These are phyloP conservation scores for Microbotryomycetes sp. DNA, from an alignment of 1,284 basidiomycete species.

Conservation along the genomic window DNA sequence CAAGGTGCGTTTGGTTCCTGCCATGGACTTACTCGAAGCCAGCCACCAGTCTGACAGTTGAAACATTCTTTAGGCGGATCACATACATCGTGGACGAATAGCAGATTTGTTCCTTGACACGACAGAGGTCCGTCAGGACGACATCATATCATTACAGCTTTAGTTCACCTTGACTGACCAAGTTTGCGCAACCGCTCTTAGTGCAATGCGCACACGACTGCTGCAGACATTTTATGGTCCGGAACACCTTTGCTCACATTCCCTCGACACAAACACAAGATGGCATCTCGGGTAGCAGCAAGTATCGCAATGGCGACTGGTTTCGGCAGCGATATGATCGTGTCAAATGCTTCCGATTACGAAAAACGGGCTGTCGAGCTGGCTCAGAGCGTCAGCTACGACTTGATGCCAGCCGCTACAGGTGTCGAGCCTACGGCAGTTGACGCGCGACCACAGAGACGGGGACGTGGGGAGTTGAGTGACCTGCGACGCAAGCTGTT, in stretches of 20 bases:
- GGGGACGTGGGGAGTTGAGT: constrained; percentile 44
- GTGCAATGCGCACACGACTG: constrained; percentile 60
- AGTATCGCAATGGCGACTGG: constrained; percentile 56
- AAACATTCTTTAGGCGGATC: constrained; percentile 48
- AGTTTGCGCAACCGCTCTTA: constrained; percentile 26
- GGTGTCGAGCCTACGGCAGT: constrained; percentile 32
- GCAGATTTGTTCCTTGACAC: constrained; percentile 60
- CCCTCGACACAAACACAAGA: constrained; percentile 54
- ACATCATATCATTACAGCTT: background rate
- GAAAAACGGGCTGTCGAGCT: constrained; percentile 53
- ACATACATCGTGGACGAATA: constrained; percentile 53
- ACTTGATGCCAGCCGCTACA: constrained; percentile 31
- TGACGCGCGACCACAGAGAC: constrained; percentile 9
- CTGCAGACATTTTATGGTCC: constrained; percentile 57
- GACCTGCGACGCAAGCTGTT: constrained; percentile 50
- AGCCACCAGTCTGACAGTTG: background rate
- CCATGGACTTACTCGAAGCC: background rate
- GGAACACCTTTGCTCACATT: constrained; percentile 57
- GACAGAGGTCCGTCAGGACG: constrained; percentile 47
- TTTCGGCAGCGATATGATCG: constrained; percentile 54
- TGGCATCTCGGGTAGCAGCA: constrained; percentile 57
- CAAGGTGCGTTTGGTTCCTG: constrained; percentile 2
- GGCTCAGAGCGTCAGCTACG: constrained; percentile 46
- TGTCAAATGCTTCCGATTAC: constrained; percentile 50
- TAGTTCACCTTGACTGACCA: background rate